Conservation (phyloP, 208 protist genomes). For the Paratrypanosoma confusum region DNA sequence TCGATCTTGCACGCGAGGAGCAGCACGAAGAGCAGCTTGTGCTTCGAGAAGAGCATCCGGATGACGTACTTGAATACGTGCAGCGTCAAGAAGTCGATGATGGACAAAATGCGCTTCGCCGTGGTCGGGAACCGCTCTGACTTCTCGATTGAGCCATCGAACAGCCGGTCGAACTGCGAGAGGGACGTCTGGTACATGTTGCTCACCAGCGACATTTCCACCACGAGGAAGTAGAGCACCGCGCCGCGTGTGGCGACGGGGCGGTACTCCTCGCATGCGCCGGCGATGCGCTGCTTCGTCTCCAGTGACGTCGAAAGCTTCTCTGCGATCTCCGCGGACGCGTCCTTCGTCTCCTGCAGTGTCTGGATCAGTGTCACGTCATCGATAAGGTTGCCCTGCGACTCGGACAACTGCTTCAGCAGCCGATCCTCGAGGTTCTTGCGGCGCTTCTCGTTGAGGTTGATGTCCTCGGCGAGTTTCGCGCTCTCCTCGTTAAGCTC, state of each 20-base stretch:
- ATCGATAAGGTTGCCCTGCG: constrained; percentile 89
- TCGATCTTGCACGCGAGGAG: constrained; percentile 96
- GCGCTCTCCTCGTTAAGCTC: constrained; percentile 96
- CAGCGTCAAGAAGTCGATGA: constrained; percentile 94
- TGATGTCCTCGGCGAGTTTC: constrained; percentile 94
- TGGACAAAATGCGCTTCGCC: constrained; percentile 91
- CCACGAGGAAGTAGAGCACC: constrained; percentile 98
- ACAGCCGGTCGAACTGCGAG: constrained; percentile 94
- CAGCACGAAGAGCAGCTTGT: constrained; percentile 96
- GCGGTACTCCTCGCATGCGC: constrained; percentile 95
- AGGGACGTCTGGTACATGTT: constrained; percentile 99
- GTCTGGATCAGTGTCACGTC: constrained; percentile 93
- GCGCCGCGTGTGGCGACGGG: constrained; percentile 94
- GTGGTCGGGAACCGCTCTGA: constrained; percentile 86
- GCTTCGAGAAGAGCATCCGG: constrained; percentile 95
- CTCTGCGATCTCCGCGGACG: constrained; percentile 93
- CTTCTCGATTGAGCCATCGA: constrained; percentile 89
- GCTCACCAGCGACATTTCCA: constrained; percentile 95
- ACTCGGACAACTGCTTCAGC: constrained; percentile 92
- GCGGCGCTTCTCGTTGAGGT: constrained; percentile 92
- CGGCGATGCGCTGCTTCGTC: constrained; percentile 94
- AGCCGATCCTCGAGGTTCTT: constrained; percentile 92
- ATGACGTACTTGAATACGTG: constrained; percentile 92
- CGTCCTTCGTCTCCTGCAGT: constrained; percentile 96
- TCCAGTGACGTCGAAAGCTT: constrained; percentile 91